Evolutionary conservation across 441 rosid species (phyloP), one percentile per base, ranked within the genome.

Genomic region (Adansonia rubrostipa): DNA sequence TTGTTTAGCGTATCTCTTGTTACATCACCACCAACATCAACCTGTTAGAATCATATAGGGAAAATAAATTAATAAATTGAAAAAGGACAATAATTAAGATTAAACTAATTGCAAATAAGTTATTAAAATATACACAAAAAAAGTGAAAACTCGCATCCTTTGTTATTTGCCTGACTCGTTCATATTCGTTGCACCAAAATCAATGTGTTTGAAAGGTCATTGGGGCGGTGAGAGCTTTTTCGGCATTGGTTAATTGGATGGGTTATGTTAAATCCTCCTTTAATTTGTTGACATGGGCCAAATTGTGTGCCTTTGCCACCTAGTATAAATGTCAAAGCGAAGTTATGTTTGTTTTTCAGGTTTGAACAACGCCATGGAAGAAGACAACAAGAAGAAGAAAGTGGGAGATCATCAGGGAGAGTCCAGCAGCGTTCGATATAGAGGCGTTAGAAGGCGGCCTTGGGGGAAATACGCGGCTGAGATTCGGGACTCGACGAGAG

Each of bases 391-490:
- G 36, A 73, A 50, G 44, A 74, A 69, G 75, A 70, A 58, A 15
- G 83, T 76, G 45, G 86, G 73, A 17, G 79, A n/a, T n/a, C n/a
- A n/a, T n/a, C n/a, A 80, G 75, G 81, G 77, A 33, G 80, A 71
- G 73, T 53, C 76, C 42, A 36, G 62, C 42, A 36, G 62, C 61
- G 83, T 83, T 71, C 85, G 86, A 42, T 90, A 83, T 47, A 81
- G 91, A 10, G 91, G 93, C 1, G 91, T 88, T 1, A 76, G 89
- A 40, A 70, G 78, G 65, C 72, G 89, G 51, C 87, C 87, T 6
- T 87, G 89, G 87, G 87, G 89, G 7, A 87, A 83, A 69, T 87
- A 71, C 57, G 86, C 85, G 4, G 86, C 85, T 1, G 87, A 87
- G 82, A 87, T 87, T 44, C 85, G 88, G 15, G 88, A 85, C 76